Evolutionary conservation across 2,329 filamentous ascomycete species (phyloP), one percentile per base, ranked within the genome.

Genomic region (Leptodontidium sp.): DNA sequence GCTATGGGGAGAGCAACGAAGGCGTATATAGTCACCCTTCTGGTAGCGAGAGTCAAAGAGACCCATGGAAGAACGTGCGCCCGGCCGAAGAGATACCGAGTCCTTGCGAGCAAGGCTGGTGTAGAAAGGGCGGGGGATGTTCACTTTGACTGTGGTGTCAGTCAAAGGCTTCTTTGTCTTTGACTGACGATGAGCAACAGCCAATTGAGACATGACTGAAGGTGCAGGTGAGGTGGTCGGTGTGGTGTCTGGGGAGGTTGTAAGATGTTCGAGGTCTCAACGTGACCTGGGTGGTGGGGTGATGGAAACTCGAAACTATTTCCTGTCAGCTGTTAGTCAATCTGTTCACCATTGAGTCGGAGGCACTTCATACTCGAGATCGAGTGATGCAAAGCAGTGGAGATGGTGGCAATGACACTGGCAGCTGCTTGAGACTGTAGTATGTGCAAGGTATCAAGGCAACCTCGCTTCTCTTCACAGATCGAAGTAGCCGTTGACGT

Each of bases 31-130:
- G 9, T 38, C 24, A 11, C 35, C 9, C 29, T 40, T 26, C 24
- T 29, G 50, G 49, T 45, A 26, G 61, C 57, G 57, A 59, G 38
- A 45, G n/a, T 21, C n/a, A n/a, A 24, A 11, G 57, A 59, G 38
- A 17, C 15, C 32, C 8, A 35, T 29, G 32, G 47, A 24, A 38
- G 15, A 26, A 43, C 49, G 32, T 52, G 35, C 14, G 4, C 3
- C 61, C 14, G 61, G 35, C 61, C 61, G 61, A 64, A 40, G 49
- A n/a, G 61, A 32, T 43, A 55, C 47, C 61, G 61, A 53, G 49
- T 64, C 61, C n/a, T 43, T 64, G 9, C 61, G 32, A 26, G 61
- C 24, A 11, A 64, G 21, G 29, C 50, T 49, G 61, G 21, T 11
- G 35, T 21, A 43, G 11, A 64, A n/a, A 29, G 61, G 49, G 32